phyloP scores from a whole-genome alignment of 2,329 filamentous ascomycete species.

The Helminthosporium solani region DNA sequence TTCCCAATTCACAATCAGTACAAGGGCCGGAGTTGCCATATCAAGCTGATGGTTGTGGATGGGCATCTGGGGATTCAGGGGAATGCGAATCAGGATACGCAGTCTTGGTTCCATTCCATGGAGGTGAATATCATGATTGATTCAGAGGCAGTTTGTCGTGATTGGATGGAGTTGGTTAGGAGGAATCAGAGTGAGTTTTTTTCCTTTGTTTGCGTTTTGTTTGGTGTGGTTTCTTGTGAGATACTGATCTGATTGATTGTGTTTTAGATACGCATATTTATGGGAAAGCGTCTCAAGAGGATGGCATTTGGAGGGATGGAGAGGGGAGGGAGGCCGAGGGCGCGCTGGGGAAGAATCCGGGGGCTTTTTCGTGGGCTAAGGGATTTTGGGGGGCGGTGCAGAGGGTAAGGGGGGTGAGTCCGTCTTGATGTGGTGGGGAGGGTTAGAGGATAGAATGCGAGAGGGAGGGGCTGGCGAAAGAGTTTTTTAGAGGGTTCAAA shows the following conservation, averaged over 20 bases:
- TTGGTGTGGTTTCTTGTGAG: too few species aligned
- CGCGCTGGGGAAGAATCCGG: constrained; percentile 50
- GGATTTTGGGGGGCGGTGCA: constrained; percentile 60
- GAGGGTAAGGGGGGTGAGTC: constrained; percentile 58
- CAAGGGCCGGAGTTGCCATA: constrained; percentile 69
- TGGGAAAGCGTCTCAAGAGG: constrained; percentile 54
- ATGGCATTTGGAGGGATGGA: constrained; percentile 64
- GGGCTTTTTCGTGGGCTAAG: constrained; percentile 59
- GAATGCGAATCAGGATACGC: constrained; percentile 78
- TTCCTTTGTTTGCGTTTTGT: too few species aligned
- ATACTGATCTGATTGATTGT: too few species aligned
- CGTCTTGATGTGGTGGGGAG: constrained; percentile 54
- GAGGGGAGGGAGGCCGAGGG: constrained; percentile 44
- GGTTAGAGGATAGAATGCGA: too few species aligned
- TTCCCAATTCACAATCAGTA: constrained; percentile 65
- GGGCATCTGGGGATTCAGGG: constrained; percentile 68
- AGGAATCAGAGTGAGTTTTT: constrained; percentile 60
- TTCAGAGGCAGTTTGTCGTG: constrained; percentile 58
- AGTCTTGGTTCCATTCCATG: constrained; percentile 76
- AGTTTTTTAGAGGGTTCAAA: too few species aligned
- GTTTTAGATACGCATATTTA: constrained; percentile 56
- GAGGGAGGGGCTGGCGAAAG: too few species aligned
- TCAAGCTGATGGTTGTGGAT: constrained; percentile 77
- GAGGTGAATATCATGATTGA: constrained; percentile 78
- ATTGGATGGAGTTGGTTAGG: constrained; percentile 63